phyloP scores from a whole-genome alignment of 768 basidiomycete species.

The Tulasnella sp. region DNA sequence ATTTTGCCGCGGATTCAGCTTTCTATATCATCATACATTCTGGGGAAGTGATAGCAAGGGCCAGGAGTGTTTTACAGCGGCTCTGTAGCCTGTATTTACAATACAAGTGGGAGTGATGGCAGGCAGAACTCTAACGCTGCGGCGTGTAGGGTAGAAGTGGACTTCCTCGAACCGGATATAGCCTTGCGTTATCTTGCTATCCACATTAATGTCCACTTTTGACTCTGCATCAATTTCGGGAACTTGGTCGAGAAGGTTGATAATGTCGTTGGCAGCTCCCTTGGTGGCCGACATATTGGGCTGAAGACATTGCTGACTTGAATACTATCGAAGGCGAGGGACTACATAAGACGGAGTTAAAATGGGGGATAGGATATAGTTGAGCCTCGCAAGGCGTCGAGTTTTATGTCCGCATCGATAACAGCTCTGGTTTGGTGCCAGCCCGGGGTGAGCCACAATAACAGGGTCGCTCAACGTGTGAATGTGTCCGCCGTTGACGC shows the following conservation, averaged over 20 bases:
- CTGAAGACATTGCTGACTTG: conserved; percentile 31
- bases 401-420: too few relatives aligned
- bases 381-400: too few relatives aligned
- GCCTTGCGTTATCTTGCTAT: conserved; percentile 27
- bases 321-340: conserved; percentile 64
- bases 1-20: too few relatives aligned
- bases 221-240: conserved; percentile 30
- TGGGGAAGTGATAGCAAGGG: too few relatives aligned
- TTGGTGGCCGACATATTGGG: conserved; percentile 32
- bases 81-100: too few relatives aligned
- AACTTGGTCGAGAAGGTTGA: conserved; percentile 28
- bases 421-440: too few relatives aligned
- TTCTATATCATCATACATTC: too few relatives aligned
- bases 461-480: too few relatives aligned
- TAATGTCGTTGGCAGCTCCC: conserved; percentile 27
- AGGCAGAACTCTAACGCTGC: conserved; percentile 26
- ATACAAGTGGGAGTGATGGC: too few relatives aligned
- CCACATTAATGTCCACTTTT: conserved; percentile 28
- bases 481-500: too few relatives aligned
- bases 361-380: not conserved
- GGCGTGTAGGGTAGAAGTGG: conserved; percentile 31
- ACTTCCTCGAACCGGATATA: conserved; percentile 28
- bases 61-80: too few relatives aligned
- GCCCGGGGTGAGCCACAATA: too few relatives aligned
- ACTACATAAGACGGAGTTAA: conserved; percentile 38